Evolutionary conservation across 345 rosid species (phyloP), one percentile per base, ranked within the genome.

Genomic region (Diplotaxis tenuifolia): DNA sequence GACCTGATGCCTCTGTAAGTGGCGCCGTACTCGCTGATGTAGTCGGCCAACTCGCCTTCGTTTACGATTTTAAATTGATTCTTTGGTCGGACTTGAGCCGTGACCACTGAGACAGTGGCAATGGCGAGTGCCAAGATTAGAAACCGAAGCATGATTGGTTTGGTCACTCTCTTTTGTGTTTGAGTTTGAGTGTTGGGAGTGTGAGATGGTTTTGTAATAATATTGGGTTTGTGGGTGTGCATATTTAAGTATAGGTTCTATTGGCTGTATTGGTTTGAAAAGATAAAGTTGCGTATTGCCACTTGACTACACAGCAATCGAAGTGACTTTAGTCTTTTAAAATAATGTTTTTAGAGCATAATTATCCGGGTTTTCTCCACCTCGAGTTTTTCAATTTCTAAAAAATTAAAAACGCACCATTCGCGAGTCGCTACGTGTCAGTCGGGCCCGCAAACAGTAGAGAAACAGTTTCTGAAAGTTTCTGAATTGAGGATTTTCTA

Each of bases 21-120:
- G 0, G 75, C 82, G 54, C 65, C 82, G 68, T 79, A 79, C 19
- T 79, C 82, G 29, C 67, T 62, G 6, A 74, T 74, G 65, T 25
- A 22, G 1, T 74, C 0, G 34, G 79, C 76, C 55, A 79, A 79
- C 14, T 79, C 79, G 19, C 62, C 73, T 0, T 79, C 32, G 76
- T 79, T 79, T 9, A 70, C 65, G n/a, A 68, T 68, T 54, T 31
- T 42, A 27, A 78, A 78, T 42, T 65, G 76, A 21, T 72, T 67
- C 61, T 67, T 74, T 0, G 73, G 73, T 1, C 78, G 81, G 54
- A 78, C 81, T 73, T 78, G 81, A 3, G 81, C 63, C 62, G 6
- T 19, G 15, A 27, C 71, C 22, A 64, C 20, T n/a, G n/a, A n/a
- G n/a, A n/a, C n/a, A n/a, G n/a, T n/a, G n/a, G n/a, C n/a, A n/a